Percentiles rank a stretch among this genome's conserved stretches.
Conservation (phyloP, 2,329 filamentous ascomycete genomes). For the Alternaria arborescens region DNA sequence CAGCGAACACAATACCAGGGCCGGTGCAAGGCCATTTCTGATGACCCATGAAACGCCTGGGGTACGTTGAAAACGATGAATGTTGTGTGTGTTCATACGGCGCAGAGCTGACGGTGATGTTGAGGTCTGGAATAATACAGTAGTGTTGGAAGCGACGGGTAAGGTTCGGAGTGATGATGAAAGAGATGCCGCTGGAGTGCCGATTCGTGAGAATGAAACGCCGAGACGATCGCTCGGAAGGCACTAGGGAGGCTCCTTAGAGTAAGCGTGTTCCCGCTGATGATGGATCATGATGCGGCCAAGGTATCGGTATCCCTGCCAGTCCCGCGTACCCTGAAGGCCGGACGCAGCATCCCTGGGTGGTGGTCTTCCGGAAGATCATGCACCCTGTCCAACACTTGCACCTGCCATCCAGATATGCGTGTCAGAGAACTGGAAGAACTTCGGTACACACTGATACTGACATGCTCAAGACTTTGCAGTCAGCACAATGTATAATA, state of each 20-base stretch:
- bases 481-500: background rate
- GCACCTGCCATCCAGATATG: background rate
- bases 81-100: background rate
- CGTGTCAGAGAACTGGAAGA: background rate
- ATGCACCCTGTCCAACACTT: constrained; percentile 39
- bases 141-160: background rate
- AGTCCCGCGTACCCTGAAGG: constrained; percentile 35
- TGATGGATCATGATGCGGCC: constrained; percentile 32
- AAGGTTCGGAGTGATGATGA: constrained; percentile 23
- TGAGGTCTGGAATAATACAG: background rate
- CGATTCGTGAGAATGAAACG: constrained; percentile 30
- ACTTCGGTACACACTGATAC: background rate
- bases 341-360: constrained; percentile 27
- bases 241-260: constrained; percentile 28
- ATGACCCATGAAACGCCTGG: background rate
- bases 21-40: background rate
- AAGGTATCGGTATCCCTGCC: constrained; percentile 42
- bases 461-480: background rate
- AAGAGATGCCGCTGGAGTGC: constrained; percentile 35
- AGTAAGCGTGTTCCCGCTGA: constrained; percentile 39
- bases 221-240: constrained; percentile 42
- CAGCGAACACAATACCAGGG: background rate
- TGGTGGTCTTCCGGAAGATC: constrained; percentile 46
- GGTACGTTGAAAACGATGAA: background rate
- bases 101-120: background rate